Conservation (phyloP, 805 yeast species). For the Teunomyces barrocoloradensis region DNA sequence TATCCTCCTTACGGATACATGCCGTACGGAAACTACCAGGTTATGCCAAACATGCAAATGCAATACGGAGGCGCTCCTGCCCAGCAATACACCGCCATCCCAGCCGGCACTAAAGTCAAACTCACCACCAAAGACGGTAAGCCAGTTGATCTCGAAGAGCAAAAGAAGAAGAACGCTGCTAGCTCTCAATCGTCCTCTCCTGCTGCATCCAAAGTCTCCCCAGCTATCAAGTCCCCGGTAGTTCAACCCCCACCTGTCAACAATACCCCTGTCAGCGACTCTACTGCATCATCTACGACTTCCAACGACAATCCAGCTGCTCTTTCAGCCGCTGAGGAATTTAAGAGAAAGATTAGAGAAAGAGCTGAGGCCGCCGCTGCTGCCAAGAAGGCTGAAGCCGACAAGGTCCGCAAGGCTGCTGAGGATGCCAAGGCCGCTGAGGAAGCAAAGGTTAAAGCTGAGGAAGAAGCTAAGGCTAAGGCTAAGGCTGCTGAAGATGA, state of each 20-base stretch:
- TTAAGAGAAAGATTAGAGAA: slow-evolving; percentile 35
- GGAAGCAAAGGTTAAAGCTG: slow-evolving; percentile 9
- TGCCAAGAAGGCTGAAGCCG: slow-evolving; percentile 12
- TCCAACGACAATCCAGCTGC: slow-evolving; percentile 6
- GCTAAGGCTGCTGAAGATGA: slow-evolving; percentile 1
- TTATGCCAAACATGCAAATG: slow-evolving; percentile 17
- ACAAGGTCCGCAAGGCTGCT: slow-evolving; percentile 6
- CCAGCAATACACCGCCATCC: slow-evolving; percentile 9
- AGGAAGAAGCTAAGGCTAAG: slow-evolving; percentile 5
- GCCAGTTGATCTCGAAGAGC: slow-evolving; percentile 41
- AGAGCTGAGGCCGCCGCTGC: slow-evolving; percentile 23
- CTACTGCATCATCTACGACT: slow-evolving; percentile 11
- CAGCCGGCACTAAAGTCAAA: slow-evolving; percentile 27
- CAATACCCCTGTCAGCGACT: slow-evolving; percentile 1
- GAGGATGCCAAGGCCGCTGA: slow-evolving; percentile 8
- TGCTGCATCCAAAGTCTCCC: slow-evolving; percentile 10
- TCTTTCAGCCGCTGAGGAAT: slow-evolving; percentile 32
- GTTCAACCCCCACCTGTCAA: background rate
- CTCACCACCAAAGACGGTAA: slow-evolving; percentile 44
- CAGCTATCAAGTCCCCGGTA: slow-evolving; percentile 4
- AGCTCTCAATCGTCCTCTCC: slow-evolving; percentile 33
- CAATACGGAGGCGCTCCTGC: slow-evolving; percentile 5
- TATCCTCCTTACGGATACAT: slow-evolving; percentile 26
- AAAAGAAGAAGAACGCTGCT: slow-evolving; percentile 28
- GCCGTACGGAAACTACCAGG: slow-evolving; percentile 23